Evolutionary conservation across 345 rosid species (phyloP).

Genomic region (Heritiera littoralis): DNA sequence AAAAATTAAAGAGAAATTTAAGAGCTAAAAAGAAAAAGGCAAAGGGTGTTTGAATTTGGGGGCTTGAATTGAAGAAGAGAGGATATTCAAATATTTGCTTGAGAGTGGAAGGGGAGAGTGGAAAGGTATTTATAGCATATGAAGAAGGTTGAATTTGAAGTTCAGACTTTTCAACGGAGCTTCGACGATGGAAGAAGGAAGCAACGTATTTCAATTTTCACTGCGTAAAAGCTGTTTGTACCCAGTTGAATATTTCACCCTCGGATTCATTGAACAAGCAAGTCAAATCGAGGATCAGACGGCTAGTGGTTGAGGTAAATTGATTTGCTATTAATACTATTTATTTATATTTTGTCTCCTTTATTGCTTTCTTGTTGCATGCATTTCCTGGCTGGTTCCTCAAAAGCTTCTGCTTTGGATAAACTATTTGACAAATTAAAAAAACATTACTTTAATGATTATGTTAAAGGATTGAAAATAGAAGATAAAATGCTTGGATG

Average conservation of each 20-base stretch:
- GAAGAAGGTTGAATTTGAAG: background rate
- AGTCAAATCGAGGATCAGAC: slow-evolving; percentile 8
- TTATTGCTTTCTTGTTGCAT: background rate
- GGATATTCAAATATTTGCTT: background rate
- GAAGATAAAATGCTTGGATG: background rate
- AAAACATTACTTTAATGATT: slow-evolving; percentile 1
- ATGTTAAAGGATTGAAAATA: no score
- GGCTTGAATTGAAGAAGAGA: slow-evolving; percentile 3
- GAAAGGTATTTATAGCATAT: background rate
- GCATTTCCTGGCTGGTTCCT: slow-evolving; percentile 16
- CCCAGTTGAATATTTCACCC: slow-evolving; percentile 2
- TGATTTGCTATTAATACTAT: no score
- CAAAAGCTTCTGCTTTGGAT: background rate
- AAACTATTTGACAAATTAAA: background rate
- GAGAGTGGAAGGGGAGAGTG: slow-evolving; percentile 10
- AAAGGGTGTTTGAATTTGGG: background rate
- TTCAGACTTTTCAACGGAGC: slow-evolving; percentile 22
- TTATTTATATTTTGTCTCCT: background rate
- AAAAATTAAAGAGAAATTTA: background rate
- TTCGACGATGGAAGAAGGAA: slow-evolving; percentile 25
- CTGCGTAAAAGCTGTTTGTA: background rate
- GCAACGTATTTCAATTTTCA: slow-evolving; percentile 1
- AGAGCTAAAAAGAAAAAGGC: background rate
- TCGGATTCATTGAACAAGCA: background rate
- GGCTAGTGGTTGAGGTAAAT: background rate